Conservation (phyloP, 1,284 basidiomycete species). For the Naganishia cerealis region DNA sequence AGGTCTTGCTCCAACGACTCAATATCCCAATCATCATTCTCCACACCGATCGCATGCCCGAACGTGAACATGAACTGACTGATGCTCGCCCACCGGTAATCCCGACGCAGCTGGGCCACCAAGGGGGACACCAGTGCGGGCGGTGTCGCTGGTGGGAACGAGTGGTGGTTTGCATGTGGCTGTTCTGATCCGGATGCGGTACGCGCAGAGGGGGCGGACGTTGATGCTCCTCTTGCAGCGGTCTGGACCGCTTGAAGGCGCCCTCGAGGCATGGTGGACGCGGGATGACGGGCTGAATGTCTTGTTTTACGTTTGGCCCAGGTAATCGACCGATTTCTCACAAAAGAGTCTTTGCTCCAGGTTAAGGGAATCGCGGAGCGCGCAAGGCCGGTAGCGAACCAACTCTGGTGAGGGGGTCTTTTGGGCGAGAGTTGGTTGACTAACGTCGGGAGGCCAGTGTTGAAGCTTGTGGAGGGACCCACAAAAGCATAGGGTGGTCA, state of each 20-base stretch:
- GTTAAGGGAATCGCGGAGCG: too few species aligned
- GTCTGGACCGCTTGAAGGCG: slow-evolving; percentile 6
- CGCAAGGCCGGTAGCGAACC: too few species aligned
- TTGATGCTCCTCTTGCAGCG: neutral
- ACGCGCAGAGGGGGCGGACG: neutral
- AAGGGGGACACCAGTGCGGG: slow-evolving; percentile 44
- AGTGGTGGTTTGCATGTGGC: neutral
- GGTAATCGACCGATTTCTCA: slow-evolving; percentile 1
- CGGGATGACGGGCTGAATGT: neutral
- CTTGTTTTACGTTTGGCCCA: neutral
- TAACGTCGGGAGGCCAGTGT: too few species aligned
- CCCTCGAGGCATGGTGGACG: slow-evolving; percentile 10
- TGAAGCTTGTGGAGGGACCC: too few species aligned
- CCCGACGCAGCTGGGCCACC: slow-evolving; percentile 47
- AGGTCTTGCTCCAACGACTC: slow-evolving; percentile 57
- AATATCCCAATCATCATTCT: slow-evolving; percentile 36
- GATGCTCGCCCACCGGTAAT: slow-evolving; percentile 54
- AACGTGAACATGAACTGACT: slow-evolving; percentile 53
- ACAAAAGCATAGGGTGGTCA: too few species aligned
- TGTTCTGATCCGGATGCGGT: neutral
- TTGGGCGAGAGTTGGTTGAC: too few species aligned
- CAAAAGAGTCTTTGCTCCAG: too few species aligned
- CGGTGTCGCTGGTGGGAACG: slow-evolving; percentile 12
- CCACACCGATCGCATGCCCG: slow-evolving; percentile 49
- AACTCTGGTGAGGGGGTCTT: too few species aligned